Conservation (phyloP, 2,329 filamentous ascomycete genomes). For the Apiospora rasikravindrae region DNA sequence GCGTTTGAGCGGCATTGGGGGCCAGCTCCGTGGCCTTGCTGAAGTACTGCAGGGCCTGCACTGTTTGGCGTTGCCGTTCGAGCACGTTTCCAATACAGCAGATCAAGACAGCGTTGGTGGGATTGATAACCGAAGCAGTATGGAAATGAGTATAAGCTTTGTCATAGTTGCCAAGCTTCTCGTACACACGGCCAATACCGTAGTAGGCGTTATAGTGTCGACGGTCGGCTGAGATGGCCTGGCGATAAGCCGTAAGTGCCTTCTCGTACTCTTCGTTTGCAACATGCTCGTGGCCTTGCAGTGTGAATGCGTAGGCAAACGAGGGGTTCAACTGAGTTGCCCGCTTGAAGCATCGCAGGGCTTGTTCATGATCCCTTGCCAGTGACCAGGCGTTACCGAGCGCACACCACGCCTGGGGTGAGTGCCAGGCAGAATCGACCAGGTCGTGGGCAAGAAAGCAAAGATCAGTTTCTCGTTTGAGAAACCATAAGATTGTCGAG, state of each 20-base stretch:
- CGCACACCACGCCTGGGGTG: constrained; percentile 94
- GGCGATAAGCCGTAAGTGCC: constrained; percentile 84
- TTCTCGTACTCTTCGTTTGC: constrained; percentile 98
- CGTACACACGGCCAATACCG: constrained; percentile 81
- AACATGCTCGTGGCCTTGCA: constrained; percentile 95
- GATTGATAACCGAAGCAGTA: constrained; percentile 86
- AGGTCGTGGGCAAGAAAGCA: constrained; percentile 92
- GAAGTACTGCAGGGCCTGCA: constrained; percentile 81
- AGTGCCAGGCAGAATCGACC: constrained; percentile 83
- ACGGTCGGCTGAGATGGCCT: constrained; percentile 82
- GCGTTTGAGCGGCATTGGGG: constrained; percentile 79
- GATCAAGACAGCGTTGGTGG: constrained; percentile 88
- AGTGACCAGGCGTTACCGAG: constrained; percentile 95
- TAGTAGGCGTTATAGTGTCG: constrained; percentile 99
- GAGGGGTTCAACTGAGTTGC: constrained; percentile 88
- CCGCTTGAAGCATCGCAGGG: constrained; percentile 90
- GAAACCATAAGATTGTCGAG: constrained; percentile 97
- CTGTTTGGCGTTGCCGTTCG: constrained; percentile 85
- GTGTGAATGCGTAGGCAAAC: constrained; percentile 93
- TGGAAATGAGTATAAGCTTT: constrained; percentile 92
- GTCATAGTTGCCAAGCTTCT: constrained; percentile 88
- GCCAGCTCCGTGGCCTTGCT: constrained; percentile 81
- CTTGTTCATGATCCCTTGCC: constrained; percentile 91
- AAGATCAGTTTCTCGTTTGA: constrained; percentile 89
- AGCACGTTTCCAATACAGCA: constrained; percentile 91